These are phyloP conservation scores for Geranium rotundifolium DNA, from an alignment of 345 rosid genomes.

Conservation along the genomic window DNA sequence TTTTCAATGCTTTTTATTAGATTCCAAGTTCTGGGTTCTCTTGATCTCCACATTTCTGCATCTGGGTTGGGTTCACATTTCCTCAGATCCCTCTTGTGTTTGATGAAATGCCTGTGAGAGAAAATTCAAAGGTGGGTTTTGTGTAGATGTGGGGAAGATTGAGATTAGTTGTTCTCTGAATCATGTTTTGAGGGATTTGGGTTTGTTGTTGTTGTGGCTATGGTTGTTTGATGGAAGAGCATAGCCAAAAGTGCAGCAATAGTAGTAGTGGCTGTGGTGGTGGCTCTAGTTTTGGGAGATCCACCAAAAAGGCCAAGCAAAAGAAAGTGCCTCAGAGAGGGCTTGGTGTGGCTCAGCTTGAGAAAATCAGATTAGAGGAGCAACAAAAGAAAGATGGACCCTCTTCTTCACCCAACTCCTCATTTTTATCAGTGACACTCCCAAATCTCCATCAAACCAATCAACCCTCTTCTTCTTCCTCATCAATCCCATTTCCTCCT, in stretches of 20 bases:
- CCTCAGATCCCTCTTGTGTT: background rate
- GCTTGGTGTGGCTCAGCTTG: constrained; percentile 62
- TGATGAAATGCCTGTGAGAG: background rate
- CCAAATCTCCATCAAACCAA: constrained; percentile 14
- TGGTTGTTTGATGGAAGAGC: constrained; percentile 28
- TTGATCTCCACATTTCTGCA: background rate
- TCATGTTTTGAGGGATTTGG: background rate
- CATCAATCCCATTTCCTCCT: constrained; percentile 8
- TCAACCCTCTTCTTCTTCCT: constrained; percentile 16
- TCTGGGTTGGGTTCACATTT: background rate
- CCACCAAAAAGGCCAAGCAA: constrained; percentile 31
- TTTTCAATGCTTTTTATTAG: constrained; percentile 10
- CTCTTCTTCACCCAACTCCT: constrained; percentile 10
- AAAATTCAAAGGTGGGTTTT: background rate
- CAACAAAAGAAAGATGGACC: constrained; percentile 29
- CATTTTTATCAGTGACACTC: constrained; percentile 11
- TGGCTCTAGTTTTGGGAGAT: constrained; percentile 14
- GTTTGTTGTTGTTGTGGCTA: background rate
- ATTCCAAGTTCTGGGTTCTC: constrained; percentile 14
- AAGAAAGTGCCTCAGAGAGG: constrained; percentile 57
- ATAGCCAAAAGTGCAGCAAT: constrained; percentile 21
- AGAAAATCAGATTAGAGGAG: constrained; percentile 48
- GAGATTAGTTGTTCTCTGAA: background rate
- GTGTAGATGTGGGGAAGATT: background rate
- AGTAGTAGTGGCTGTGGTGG: constrained; percentile 16